phyloP scores from a whole-genome alignment of 2,329 filamentous ascomycete species.

The Microsporum audouinii region DNA sequence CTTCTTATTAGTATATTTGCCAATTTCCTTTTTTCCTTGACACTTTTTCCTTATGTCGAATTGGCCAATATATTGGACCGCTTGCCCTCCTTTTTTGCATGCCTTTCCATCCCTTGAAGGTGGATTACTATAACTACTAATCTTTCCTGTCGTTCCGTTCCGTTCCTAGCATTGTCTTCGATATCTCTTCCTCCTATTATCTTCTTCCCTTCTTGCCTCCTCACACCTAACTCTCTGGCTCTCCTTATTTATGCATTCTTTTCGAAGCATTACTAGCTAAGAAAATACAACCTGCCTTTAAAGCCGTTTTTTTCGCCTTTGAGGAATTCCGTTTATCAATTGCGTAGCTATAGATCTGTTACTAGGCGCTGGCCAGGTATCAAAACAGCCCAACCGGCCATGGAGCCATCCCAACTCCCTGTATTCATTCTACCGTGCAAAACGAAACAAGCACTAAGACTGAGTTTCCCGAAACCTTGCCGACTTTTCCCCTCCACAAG shows the following conservation, averaged over 20 bases:
- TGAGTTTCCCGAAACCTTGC: background rate
- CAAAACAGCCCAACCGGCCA: background rate
- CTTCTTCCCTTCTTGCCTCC: background rate
- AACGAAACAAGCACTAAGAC: background rate
- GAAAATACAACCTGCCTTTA: background rate
- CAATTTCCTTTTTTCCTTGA: background rate
- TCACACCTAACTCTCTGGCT: conserved; percentile 1
- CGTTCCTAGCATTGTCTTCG: background rate
- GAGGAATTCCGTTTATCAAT: too few species aligned
- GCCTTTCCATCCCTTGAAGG: background rate
- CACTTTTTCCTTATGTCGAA: background rate
- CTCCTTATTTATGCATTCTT: background rate
- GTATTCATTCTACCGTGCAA: too few species aligned
- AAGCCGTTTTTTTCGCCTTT: background rate
- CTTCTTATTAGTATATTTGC: background rate
- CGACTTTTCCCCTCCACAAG: background rate
- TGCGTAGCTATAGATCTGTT: background rate
- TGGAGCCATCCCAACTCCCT: too few species aligned
- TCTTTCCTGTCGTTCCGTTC: background rate
- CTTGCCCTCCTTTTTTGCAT: background rate
- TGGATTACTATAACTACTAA: conserved; percentile 4
- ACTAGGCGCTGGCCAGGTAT: background rate
- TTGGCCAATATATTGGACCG: background rate
- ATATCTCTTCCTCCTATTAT: background rate
- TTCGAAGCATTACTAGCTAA: background rate